Conservation (phyloP, 306 rosid species). For the Mimosa pudica region DNA sequence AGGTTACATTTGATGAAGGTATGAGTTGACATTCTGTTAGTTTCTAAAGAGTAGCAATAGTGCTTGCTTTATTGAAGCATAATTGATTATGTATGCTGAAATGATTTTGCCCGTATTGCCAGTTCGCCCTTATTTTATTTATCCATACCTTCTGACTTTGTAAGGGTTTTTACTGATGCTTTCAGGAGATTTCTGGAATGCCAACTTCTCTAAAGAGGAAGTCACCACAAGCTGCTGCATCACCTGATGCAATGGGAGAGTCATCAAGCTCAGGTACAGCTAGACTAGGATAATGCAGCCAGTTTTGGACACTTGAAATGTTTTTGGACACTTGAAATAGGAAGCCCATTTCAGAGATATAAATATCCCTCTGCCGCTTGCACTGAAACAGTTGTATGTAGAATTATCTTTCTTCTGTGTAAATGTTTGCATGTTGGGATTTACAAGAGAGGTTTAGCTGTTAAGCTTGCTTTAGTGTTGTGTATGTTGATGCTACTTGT, state of each 20-base stretch:
- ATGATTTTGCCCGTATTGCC: constrained; percentile 17
- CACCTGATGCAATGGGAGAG: constrained; percentile 95
- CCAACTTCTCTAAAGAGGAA: constrained; percentile 82
- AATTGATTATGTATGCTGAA: constrained; percentile 24
- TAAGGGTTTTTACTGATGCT: constrained; percentile 7
- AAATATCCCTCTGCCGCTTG: neutral
- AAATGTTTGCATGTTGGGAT: neutral
- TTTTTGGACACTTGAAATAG: constrained; percentile 51
- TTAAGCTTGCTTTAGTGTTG: constrained; percentile 3
- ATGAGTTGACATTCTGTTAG: constrained; percentile 22
- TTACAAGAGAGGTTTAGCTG: neutral
- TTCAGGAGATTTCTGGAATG: constrained; percentile 84
- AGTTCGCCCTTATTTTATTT: constrained; percentile 9
- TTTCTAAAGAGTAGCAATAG: constrained; percentile 1
- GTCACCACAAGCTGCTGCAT: constrained; percentile 63
- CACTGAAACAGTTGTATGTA: neutral
- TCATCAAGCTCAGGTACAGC: constrained; percentile 94
- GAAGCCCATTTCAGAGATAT: neutral
- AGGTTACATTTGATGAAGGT: constrained; percentile 97
- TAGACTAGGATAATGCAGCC: constrained; percentile 75
- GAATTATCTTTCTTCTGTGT: neutral
- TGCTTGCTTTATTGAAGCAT: neutral
- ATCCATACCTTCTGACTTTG: constrained; percentile 23
- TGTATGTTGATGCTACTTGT: constrained; percentile 15
- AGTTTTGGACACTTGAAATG: constrained; percentile 59